Conservation (phyloP, 139 green algal genomes). For the Chlorella sp. region DNA sequence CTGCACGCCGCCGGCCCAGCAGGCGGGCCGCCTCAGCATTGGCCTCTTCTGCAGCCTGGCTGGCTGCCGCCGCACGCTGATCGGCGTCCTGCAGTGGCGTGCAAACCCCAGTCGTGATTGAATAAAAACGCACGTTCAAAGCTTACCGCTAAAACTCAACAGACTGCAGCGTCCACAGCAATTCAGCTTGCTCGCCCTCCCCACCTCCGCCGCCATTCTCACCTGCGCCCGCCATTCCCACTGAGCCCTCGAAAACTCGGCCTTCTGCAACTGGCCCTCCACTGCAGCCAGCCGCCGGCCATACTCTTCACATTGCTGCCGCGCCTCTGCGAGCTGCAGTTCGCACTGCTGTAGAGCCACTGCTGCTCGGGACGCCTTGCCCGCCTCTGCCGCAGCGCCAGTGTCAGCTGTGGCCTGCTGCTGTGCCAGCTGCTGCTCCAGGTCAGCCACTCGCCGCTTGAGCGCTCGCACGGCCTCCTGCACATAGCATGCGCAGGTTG, state of each 20-base stretch:
- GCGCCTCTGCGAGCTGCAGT: constrained; percentile 1
- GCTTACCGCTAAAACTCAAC: no score
- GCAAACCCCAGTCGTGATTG: no score
- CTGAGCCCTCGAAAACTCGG: constrained; percentile 6
- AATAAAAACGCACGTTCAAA: no score
- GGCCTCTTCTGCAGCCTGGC: background rate
- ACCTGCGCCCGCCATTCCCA: constrained; percentile 22
- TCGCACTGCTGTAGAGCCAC: background rate
- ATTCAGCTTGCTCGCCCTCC: no score
- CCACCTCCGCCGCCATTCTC: background rate
- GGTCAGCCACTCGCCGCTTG: constrained; percentile 15
- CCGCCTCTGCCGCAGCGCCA: background rate
- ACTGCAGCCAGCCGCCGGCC: background rate
- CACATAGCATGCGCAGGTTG: no score
- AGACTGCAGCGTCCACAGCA: no score
- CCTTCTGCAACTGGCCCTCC: constrained; percentile 15
- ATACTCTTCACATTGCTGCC: constrained; percentile 7
- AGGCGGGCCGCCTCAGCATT: background rate
- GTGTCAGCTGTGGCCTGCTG: background rate
- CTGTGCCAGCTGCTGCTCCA: constrained; percentile 27
- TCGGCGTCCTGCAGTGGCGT: background rate
- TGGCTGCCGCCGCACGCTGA: background rate
- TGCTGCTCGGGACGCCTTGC: background rate
- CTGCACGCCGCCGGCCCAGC: background rate
- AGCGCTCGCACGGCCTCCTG: constrained; percentile 28